Conservation (phyloP, 2,329 filamentous ascomycete species). For the Pseudocercospora fuligena region DNA sequence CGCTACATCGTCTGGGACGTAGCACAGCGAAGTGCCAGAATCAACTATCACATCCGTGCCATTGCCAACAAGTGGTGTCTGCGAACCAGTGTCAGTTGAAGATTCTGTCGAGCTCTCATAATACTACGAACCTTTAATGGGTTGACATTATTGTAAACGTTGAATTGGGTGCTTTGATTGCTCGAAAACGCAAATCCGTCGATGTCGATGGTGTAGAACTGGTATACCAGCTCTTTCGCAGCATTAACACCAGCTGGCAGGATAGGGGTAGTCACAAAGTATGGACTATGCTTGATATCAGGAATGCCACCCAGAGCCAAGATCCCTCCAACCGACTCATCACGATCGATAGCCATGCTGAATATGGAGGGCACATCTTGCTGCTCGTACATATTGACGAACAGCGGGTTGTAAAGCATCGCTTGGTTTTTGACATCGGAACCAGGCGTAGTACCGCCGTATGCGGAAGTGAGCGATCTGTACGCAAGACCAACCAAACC, state of each 20-base stretch:
- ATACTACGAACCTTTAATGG: slow-evolving; percentile 16
- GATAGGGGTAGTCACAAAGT: slow-evolving; percentile 45
- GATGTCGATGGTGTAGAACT: slow-evolving; percentile 47
- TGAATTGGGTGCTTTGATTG: slow-evolving; percentile 32
- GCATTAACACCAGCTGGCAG: slow-evolving; percentile 35
- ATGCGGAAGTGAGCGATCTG: slow-evolving; percentile 53
- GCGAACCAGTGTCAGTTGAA: not conserved
- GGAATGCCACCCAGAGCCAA: slow-evolving; percentile 58
- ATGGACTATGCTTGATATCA: slow-evolving; percentile 44
- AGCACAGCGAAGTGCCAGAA: slow-evolving; percentile 50
- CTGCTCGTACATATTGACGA: slow-evolving; percentile 55
- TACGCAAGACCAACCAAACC: slow-evolving; percentile 60
- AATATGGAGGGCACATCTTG: slow-evolving; percentile 53
- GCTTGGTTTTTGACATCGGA: slow-evolving; percentile 28
- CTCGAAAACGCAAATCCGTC: slow-evolving; percentile 39
- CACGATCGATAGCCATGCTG: slow-evolving; percentile 53
- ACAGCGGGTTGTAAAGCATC: slow-evolving; percentile 55
- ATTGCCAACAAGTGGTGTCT: slow-evolving; percentile 30
- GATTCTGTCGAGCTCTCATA: not conserved
- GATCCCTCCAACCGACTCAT: slow-evolving; percentile 45
- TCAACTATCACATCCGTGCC: slow-evolving; percentile 51
- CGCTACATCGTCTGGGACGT: slow-evolving; percentile 45
- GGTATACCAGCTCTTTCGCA: slow-evolving; percentile 38
- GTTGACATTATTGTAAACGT: slow-evolving; percentile 29
- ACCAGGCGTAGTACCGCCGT: slow-evolving; percentile 36